These are phyloP conservation scores for Carex parvula DNA, from an alignment of 176 grass and related monocot genomes.

Conservation along the genomic window DNA sequence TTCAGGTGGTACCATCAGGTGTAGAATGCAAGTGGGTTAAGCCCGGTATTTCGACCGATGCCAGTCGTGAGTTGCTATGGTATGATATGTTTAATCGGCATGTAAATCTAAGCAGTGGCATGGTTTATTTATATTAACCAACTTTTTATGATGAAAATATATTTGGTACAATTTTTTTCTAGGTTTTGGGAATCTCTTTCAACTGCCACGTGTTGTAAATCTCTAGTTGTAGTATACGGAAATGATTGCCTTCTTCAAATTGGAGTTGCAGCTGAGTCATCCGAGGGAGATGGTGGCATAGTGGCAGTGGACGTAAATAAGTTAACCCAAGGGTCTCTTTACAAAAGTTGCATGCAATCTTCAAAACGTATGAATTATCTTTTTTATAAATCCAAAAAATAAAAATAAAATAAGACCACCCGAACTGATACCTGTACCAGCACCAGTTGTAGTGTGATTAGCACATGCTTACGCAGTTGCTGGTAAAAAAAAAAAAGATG, in stretches of 20 bases:
- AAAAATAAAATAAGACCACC: background rate
- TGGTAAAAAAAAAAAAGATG: background rate
- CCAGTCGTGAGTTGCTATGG: slow-evolving; percentile 68
- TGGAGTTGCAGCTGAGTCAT: slow-evolving; percentile 48
- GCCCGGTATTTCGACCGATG: slow-evolving; percentile 31
- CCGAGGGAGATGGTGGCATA: slow-evolving; percentile 34
- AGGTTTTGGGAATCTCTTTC: slow-evolving; percentile 86
- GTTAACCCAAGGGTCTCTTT: slow-evolving; percentile 67
- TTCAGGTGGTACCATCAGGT: slow-evolving; percentile 60
- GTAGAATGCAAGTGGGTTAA: slow-evolving; percentile 50
- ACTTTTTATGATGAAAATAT: background rate
- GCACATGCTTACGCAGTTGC: background rate
- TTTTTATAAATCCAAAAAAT: background rate
- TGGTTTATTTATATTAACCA: background rate
- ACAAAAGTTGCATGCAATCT: slow-evolving; percentile 54
- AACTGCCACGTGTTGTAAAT: slow-evolving; percentile 76
- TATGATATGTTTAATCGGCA: slow-evolving; percentile 28
- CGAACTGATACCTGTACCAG: background rate
- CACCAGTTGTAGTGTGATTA: background rate
- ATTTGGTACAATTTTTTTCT: slow-evolving; percentile 9
- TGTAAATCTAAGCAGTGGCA: background rate
- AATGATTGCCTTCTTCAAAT: slow-evolving; percentile 75
- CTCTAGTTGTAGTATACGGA: slow-evolving; percentile 76
- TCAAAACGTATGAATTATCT: slow-evolving; percentile 60
- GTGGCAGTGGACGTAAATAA: slow-evolving; percentile 49